Evolutionary conservation across 2,329 filamentous ascomycete species (phyloP).

Genomic region (Exserohilum turcica): DNA sequence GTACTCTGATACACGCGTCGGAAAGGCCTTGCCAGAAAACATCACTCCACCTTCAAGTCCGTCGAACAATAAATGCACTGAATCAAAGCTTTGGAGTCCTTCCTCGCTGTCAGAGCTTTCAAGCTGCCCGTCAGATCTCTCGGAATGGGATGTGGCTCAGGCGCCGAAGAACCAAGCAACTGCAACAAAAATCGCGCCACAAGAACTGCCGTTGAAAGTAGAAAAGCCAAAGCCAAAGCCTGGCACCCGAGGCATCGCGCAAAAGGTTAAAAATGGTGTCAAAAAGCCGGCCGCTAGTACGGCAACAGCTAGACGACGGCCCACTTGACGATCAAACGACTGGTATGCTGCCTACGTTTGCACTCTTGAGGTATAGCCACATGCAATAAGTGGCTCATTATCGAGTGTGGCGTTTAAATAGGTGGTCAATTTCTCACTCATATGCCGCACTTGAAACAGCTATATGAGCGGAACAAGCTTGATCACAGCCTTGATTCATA

Average conservation of each 20-base stretch:
- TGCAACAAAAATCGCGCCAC: background rate
- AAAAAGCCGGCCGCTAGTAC: background rate
- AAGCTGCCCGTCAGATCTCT: slow-evolving; percentile 26
- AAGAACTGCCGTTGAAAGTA: background rate
- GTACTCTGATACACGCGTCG: background rate
- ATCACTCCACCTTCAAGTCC: background rate
- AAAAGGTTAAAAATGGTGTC: slow-evolving; percentile 6
- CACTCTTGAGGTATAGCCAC: background rate
- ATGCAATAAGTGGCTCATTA: no score
- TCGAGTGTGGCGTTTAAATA: no score
- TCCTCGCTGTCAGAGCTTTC: slow-evolving; percentile 16
- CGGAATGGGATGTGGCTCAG: slow-evolving; percentile 13
- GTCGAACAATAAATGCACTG: background rate
- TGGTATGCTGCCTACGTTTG: no score
- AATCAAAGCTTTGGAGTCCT: background rate
- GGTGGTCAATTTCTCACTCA: no score
- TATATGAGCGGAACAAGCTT: no score
- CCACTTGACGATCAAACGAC: background rate
- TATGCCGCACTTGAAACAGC: no score
- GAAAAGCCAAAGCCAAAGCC: background rate
- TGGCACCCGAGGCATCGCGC: slow-evolving; percentile 10
- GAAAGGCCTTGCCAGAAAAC: background rate
- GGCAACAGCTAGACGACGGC: background rate
- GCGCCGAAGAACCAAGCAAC: background rate
- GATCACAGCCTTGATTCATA: no score